Evolutionary conservation across 106 monocot species (phyloP).

Genomic region (Dactylorhiza incarnata): DNA sequence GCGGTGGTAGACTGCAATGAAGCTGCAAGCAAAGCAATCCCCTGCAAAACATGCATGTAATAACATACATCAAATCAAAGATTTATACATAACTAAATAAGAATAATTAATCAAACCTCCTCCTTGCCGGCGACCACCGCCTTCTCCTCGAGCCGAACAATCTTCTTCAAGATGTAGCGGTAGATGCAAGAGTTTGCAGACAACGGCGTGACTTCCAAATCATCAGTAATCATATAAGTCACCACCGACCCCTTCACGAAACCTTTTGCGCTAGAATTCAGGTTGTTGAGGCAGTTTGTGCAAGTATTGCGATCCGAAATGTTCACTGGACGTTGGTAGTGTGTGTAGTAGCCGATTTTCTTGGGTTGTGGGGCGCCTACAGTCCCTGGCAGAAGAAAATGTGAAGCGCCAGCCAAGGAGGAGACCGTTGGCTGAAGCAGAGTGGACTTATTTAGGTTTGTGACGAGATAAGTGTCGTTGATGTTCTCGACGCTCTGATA

Average conservation of each 20-base stretch:
- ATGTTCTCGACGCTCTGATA: conserved; percentile 9
- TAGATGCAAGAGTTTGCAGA: conserved; percentile 20
- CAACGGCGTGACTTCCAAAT: conserved; percentile 24
- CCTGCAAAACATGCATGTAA: not conserved
- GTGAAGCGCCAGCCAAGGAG: not conserved
- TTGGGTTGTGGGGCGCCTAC: too few species aligned
- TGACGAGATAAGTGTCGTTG: conserved; percentile 7
- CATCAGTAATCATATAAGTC: conserved; percentile 38
- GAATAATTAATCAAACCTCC: not conserved
- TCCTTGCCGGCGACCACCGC: conserved; percentile 11
- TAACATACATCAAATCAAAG: not conserved
- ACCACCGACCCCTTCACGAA: conserved; percentile 17
- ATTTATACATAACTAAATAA: too few species aligned
- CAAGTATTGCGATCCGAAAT: too few species aligned
- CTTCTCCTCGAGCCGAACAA: conserved; percentile 17
- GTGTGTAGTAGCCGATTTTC: too few species aligned
- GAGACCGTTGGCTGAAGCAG: conserved; percentile 6
- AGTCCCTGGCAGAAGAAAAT: not conserved
- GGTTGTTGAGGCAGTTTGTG: not conserved
- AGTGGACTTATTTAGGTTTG: not conserved
- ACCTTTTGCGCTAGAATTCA: not conserved
- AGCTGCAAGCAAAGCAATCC: conserved; percentile 4
- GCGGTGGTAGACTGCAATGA: conserved; percentile 1
- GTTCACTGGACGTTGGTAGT: too few species aligned
- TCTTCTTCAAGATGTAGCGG: conserved; percentile 19